Conservation (phyloP, 2,329 filamentous ascomycete species). For the Colletotrichum zoysiae region DNA sequence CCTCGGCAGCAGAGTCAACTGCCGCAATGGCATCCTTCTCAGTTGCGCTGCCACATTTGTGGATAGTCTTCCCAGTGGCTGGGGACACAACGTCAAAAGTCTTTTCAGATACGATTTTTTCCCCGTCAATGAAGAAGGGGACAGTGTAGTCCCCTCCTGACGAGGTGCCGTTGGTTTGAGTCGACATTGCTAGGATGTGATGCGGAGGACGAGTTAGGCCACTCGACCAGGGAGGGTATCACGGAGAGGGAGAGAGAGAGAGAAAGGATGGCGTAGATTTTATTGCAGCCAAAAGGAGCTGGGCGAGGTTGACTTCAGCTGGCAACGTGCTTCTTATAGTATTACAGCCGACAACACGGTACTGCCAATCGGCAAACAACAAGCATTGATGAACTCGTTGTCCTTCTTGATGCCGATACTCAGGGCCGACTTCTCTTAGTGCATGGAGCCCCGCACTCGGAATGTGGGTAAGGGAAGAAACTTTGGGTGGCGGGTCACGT, state of each 20-base stretch:
- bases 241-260: not conserved
- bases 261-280: no score
- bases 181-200: slow-evolving; percentile 27
- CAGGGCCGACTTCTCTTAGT: slow-evolving; percentile 28
- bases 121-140: slow-evolving; percentile 59
- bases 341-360: not conserved
- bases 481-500: slow-evolving; percentile 7
- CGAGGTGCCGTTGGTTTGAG: slow-evolving; percentile 19
- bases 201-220: slow-evolving; percentile 1
- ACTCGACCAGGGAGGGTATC: not conserved
- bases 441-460: slow-evolving; percentile 39
- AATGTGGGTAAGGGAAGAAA: slow-evolving; percentile 34
- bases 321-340: slow-evolving; percentile 23
- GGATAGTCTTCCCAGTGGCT: slow-evolving; percentile 62
- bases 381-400: not conserved
- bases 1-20: slow-evolving; percentile 63
- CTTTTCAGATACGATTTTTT: slow-evolving; percentile 59
- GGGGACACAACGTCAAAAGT: slow-evolving; percentile 71
- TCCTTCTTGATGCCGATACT: slow-evolving; percentile 30
- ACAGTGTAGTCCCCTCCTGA: slow-evolving; percentile 44
- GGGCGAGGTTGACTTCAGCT: not conserved
- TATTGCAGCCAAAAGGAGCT: not conserved
- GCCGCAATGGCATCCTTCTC: slow-evolving; percentile 66
- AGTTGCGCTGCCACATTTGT: slow-evolving; percentile 67
- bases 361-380: slow-evolving; percentile 20